These are phyloP conservation scores for Plasmopara halstedii DNA, from an alignment of 352 stramenopile species.

Conservation along the genomic window DNA sequence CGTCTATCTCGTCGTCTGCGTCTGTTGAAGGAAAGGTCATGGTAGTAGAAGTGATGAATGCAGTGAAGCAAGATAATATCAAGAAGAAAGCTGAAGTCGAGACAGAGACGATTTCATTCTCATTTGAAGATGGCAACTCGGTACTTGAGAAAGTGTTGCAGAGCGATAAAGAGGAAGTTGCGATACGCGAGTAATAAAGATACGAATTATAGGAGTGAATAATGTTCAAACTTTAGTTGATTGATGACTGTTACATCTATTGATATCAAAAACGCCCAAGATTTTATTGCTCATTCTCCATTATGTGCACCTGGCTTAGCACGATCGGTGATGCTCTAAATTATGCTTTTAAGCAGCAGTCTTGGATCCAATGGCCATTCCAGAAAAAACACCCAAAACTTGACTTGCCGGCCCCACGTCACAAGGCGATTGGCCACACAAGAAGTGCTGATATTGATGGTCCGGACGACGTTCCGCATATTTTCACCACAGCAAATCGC, in stretches of 20 bases:
- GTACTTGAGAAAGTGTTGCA: neutral
- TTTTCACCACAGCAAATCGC: slow-evolving; percentile 38
- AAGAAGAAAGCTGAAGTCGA: neutral
- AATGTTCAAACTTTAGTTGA: neutral
- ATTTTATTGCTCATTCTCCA: no score
- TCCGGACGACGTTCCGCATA: slow-evolving; percentile 19
- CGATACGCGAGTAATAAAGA: neutral
- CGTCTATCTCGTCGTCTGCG: slow-evolving; percentile 13
- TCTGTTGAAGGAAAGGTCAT: slow-evolving; percentile 14
- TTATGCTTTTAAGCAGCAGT: neutral
- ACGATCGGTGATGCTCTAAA: neutral
- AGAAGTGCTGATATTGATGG: slow-evolving; percentile 7
- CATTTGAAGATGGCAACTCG: neutral
- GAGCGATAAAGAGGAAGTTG: neutral
- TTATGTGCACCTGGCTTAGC: neutral
- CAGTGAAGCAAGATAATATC: neutral
- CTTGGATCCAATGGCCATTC: slow-evolving; percentile 6
- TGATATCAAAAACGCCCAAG: neutral
- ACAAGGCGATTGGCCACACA: slow-evolving; percentile 18
- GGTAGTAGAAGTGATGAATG: neutral
- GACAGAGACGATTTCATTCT: neutral
- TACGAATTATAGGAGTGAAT: neutral
- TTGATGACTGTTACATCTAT: neutral
- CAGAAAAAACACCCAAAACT: slow-evolving; percentile 16
- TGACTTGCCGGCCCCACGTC: slow-evolving; percentile 10